Conservation (phyloP, 148 eudicot species). For the Spergularia bocconei region DNA sequence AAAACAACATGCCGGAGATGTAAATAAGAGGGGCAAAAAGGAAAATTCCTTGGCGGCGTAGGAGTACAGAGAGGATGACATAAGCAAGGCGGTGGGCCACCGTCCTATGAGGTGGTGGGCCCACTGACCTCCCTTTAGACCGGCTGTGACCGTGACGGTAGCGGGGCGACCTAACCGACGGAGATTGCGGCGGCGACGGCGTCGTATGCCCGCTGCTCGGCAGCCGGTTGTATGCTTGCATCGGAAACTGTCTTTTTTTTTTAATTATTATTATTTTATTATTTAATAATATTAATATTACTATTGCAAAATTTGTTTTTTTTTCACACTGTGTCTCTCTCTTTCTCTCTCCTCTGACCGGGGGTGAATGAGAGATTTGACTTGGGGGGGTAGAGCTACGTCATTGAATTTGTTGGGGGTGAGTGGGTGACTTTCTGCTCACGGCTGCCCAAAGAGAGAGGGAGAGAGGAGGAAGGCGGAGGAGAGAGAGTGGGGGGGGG, state of each 20-base stretch:
- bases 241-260: constrained; percentile 8
- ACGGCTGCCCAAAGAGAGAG: not conserved
- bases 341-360: constrained; percentile 8
- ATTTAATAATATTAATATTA: not conserved
- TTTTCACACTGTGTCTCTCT: not conserved
- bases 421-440: not conserved
- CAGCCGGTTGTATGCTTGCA: constrained; percentile 78
- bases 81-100: constrained; percentile 69
- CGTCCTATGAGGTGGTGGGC: constrained; percentile 26
- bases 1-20: constrained; percentile 78
- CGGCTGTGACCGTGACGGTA: constrained; percentile 48
- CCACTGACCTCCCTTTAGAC: constrained; percentile 34
- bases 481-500: not conserved
- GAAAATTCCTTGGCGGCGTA: constrained; percentile 77
- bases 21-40: constrained; percentile 84
- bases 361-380: constrained; percentile 2
- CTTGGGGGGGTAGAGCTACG: not conserved
- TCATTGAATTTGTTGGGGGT: not conserved
- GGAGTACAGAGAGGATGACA: constrained; percentile 56
- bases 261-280: not conserved
- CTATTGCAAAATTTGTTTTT: not conserved
- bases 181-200: constrained; percentile 86
- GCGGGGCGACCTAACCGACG: constrained; percentile 64
- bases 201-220: constrained; percentile 82
- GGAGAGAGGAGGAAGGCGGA: not conserved